phyloP scores from a whole-genome alignment of 768 basidiomycete species.

The Trametes punicea region DNA sequence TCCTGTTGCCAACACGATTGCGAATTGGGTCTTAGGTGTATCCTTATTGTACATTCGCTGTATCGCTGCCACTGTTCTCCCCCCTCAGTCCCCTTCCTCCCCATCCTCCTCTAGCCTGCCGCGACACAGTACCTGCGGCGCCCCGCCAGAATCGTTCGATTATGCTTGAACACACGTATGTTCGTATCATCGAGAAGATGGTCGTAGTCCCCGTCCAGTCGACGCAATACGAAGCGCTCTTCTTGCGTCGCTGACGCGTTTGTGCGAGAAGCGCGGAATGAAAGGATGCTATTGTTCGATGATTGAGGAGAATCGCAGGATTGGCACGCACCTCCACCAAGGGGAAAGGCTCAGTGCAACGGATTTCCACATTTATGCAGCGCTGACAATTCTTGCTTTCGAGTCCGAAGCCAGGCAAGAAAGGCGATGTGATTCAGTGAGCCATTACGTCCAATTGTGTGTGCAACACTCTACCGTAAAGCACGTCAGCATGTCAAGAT shows the following conservation, averaged over 20 bases:
- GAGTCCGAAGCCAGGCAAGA: no score
- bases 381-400: no score
- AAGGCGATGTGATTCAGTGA: no score
- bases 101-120: background rate
- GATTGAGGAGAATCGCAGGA: background rate
- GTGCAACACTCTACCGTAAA: no score
- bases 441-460: no score
- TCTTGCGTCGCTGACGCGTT: background rate
- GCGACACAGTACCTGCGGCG: background rate
- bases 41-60: conserved; percentile 14
- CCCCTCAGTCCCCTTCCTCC: background rate
- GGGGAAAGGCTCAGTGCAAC: no score
- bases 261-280: background rate
- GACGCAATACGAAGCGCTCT: background rate
- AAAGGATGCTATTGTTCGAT: background rate
- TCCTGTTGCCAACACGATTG: conserved; percentile 7
- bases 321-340: no score
- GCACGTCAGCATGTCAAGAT: background rate
- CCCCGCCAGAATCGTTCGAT: background rate
- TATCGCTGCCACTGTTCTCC: background rate
- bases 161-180: no score
- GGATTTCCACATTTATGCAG: no score
- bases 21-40: conserved; percentile 12
- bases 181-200: conserved; percentile 4
- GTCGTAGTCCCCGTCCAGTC: background rate